Percentiles rank a stretch among this genome's conserved stretches.
Evolutionary conservation across 352 stramenopile species (phyloP).

Genomic region (Phytopythium montanum): DNA sequence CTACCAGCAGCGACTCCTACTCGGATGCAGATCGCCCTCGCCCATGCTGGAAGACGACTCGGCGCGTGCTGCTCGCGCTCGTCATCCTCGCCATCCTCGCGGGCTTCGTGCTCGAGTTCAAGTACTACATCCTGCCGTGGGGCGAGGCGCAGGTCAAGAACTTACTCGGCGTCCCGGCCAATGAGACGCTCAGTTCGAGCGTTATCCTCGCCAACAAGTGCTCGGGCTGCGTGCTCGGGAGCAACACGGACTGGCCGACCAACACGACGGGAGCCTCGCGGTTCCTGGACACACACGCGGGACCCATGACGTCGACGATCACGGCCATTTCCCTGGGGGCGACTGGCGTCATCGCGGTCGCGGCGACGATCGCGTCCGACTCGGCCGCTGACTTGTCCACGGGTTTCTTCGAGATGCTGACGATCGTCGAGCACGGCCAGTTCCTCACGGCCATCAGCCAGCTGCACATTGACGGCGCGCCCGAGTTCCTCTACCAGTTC

Average conservation of each 20-base stretch:
- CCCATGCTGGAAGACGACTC: conserved; percentile 42
- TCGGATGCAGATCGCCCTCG: background rate
- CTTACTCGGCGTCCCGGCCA: conserved; percentile 32
- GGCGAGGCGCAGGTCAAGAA: conserved; percentile 66
- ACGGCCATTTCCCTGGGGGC: conserved; percentile 62
- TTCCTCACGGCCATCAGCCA: conserved; percentile 86
- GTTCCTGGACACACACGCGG: conserved; percentile 72
- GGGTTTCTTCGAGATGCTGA: conserved; percentile 83
- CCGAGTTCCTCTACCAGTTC: conserved; percentile 77
- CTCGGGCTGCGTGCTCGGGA: conserved; percentile 80
- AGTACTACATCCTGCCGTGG: conserved; percentile 70
- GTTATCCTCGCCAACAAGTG: conserved; percentile 62
- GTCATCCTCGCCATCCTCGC: conserved; percentile 46
- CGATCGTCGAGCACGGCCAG: conserved; percentile 84
- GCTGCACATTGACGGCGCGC: conserved; percentile 63
- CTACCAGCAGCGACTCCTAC: background rate
- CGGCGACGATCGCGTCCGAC: conserved; percentile 52
- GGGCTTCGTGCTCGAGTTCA: conserved; percentile 59
- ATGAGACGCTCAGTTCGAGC: conserved; percentile 45
- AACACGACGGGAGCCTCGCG: conserved; percentile 59
- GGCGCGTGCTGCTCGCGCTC: conserved; percentile 62
- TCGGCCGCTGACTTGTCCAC: conserved; percentile 57
- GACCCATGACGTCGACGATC: conserved; percentile 53
- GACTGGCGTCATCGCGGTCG: conserved; percentile 26
- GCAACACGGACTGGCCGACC: conserved; percentile 81